Conservation (phyloP, 768 basidiomycete genomes). For the Boletellus ananiceps region DNA sequence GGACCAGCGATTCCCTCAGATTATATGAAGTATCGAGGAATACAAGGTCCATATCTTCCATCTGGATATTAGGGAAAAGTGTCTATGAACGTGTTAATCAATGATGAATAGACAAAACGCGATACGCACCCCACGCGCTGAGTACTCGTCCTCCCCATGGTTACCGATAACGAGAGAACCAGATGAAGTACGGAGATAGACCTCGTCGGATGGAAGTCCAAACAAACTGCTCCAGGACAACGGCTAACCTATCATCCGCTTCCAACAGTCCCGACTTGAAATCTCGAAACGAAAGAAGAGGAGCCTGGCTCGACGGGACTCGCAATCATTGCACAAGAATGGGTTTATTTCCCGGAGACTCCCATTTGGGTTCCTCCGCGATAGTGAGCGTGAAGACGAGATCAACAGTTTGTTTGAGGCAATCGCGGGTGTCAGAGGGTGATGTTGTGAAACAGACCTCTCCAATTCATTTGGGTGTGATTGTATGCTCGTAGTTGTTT, state of each 20-base stretch:
- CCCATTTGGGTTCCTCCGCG: neutral
- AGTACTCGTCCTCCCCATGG: neutral
- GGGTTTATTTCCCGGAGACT: neutral
- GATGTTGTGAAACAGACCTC: neutral
- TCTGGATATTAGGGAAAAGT: neutral
- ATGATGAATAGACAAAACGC: neutral
- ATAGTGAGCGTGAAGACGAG: neutral
- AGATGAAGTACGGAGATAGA: neutral
- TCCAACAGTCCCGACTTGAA: neutral
- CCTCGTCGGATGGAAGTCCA: neutral
- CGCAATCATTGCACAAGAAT: neutral
- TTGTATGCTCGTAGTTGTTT: neutral
- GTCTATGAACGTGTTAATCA: neutral
- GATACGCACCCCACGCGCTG: neutral
- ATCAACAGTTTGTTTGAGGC: neutral
- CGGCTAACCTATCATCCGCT: neutral
- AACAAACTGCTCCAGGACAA: neutral
- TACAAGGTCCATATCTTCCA: neutral
- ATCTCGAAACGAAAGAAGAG: neutral
- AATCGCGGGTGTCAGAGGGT: neutral
- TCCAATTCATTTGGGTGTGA: neutral
- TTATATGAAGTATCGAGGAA: neutral
- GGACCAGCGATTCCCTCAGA: neutral
- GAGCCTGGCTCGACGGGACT: neutral
- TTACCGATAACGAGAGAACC: neutral